These are phyloP conservation scores for Exophiala bonariae DNA, from an alignment of 2,329 filamentous ascomycete species.

Conservation along the genomic window DNA sequence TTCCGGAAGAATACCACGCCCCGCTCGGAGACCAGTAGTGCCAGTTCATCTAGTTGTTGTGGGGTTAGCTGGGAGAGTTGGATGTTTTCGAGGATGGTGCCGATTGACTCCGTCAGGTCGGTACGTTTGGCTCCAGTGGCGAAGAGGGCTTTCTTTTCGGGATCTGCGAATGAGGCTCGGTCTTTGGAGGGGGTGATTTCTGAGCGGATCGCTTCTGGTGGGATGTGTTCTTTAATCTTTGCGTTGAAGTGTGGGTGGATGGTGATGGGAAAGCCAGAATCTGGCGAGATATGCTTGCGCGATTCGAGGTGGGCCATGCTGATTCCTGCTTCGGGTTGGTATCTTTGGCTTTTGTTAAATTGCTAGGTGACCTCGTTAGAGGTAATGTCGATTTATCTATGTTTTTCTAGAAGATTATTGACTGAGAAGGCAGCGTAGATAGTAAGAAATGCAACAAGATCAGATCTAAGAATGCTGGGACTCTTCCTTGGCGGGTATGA, in stretches of 20 bases:
- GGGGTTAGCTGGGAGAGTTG: constrained; percentile 48
- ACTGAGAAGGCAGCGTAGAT: too few species aligned
- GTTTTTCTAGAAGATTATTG: too few species aligned
- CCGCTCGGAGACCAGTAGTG: constrained; percentile 64
- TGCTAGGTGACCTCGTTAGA: too few species aligned
- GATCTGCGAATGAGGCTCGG: constrained; percentile 39
- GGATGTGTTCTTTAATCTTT: constrained; percentile 44
- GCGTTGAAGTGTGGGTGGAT: constrained; percentile 50
- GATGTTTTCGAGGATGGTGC: constrained; percentile 38
- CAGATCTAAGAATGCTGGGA: too few species aligned
- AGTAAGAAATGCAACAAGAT: too few species aligned
- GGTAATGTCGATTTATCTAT: too few species aligned
- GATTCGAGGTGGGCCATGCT: constrained; percentile 45
- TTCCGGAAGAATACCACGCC: constrained; percentile 54
- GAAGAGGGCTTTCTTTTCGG: constrained; percentile 41
- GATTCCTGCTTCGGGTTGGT: not conserved
- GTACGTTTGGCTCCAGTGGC: constrained; percentile 29
- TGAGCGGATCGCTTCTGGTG: constrained; percentile 40
- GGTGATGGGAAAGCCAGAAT: constrained; percentile 49
- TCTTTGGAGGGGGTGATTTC: constrained; percentile 30
- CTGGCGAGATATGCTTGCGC: constrained; percentile 49
- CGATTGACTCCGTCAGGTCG: constrained; percentile 40
- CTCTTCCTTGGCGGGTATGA: too few species aligned
- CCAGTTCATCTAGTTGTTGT: constrained; percentile 52
- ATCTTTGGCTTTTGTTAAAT: not conserved